Conservation (phyloP, 2,329 filamentous ascomycete species). For the Teratosphaeriaceae sp. region DNA sequence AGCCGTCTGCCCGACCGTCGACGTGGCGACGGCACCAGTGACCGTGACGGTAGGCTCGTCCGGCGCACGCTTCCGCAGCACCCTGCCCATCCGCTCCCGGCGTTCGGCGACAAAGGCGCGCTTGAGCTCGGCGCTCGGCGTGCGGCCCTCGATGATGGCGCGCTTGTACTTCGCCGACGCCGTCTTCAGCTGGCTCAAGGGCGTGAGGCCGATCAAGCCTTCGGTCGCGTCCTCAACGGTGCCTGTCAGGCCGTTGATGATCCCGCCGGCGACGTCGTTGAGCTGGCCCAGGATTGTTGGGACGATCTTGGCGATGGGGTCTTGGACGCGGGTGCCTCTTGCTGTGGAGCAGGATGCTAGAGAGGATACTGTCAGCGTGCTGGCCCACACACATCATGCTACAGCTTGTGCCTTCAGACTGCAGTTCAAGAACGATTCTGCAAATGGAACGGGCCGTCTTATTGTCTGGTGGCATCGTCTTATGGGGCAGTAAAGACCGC, state of each 20-base stretch:
- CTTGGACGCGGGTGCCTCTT: constrained; percentile 8
- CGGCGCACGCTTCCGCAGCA: constrained; percentile 28
- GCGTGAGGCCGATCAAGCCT: not conserved
- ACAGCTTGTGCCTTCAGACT: too few species aligned
- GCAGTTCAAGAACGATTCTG: too few species aligned
- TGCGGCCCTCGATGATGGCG: constrained; percentile 1
- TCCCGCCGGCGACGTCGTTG: not conserved
- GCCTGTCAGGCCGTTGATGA: not conserved
- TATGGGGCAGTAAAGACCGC: too few species aligned
- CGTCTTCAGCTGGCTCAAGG: not conserved
- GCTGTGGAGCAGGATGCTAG: constrained; percentile 2
- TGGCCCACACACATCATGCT: too few species aligned
- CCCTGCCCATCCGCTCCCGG: constrained; percentile 8
- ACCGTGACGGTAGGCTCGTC: constrained; percentile 30
- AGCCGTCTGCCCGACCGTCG: constrained; percentile 20
- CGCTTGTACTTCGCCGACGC: constrained; percentile 2
- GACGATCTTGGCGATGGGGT: constrained; percentile 22
- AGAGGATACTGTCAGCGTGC: too few species aligned
- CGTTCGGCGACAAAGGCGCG: constrained; percentile 19
- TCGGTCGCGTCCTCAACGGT: not conserved
- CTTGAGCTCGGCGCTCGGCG: constrained; percentile 15
- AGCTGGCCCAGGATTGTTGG: constrained; percentile 19
- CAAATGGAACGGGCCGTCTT: too few species aligned
- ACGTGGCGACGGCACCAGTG: constrained; percentile 22
- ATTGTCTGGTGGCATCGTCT: too few species aligned